Percentiles rank a stretch among this genome's conserved stretches.
phyloP scores from a whole-genome alignment of 75 land plant genomes.

The Azolla pinnata region DNA sequence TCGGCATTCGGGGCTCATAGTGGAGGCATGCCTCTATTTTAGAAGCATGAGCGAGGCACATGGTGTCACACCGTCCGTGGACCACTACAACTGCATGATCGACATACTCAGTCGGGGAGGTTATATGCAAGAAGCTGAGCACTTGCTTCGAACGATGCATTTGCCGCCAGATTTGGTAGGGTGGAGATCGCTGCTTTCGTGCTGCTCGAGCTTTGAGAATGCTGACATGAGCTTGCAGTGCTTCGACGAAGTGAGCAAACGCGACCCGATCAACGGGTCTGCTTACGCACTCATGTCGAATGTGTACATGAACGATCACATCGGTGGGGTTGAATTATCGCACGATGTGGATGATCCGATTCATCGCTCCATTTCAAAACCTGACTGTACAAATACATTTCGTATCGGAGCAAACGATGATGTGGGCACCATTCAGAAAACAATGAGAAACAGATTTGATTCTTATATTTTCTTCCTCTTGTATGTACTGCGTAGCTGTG shows the following conservation, averaged over 20 bases:
- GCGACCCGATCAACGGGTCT: background rate
- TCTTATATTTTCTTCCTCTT: no score
- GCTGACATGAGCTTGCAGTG: background rate
- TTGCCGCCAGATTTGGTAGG: conserved; percentile 2
- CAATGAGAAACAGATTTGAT: no score
- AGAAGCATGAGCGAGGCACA: background rate
- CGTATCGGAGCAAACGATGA: no score
- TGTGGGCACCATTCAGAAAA: no score
- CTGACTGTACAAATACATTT: no score
- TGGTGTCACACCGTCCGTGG: background rate
- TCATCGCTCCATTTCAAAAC: no score
- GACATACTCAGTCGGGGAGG: conserved; percentile 1
- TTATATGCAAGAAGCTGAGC: conserved; percentile 2
- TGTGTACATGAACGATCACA: background rate
- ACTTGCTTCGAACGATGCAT: conserved; percentile 3
- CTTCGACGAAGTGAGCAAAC: background rate
- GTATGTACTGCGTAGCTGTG: no score
- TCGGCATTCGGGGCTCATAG: background rate
- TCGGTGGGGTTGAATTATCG: no score
- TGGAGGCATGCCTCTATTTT: background rate
- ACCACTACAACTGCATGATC: conserved; percentile 3
- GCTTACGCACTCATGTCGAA: conserved; percentile 1
- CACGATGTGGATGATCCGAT: no score
- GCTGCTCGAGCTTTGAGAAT: background rate
- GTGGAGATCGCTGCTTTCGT: conserved; percentile 3